Evolutionary conservation across 2,329 filamentous ascomycete genomes (phyloP), one percentile per base, ranked within the genome.

Genomic region (Fusarium sp.): DNA sequence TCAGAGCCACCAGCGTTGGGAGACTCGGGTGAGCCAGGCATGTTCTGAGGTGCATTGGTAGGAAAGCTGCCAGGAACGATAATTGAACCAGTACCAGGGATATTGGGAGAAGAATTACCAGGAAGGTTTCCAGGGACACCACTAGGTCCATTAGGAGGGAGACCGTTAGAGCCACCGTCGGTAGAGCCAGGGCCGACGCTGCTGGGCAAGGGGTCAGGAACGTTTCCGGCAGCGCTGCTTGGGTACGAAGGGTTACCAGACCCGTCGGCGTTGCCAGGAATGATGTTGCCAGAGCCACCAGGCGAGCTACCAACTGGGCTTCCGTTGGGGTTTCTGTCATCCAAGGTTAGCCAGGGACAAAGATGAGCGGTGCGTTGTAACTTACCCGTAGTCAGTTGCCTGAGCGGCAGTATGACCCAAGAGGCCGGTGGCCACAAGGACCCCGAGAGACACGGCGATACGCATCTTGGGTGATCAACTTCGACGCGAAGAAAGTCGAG

Each of bases 401-500:
- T 82, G 81, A n/a, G 80, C 81, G 48, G 76, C 71, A 52, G 79
- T 77, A 38, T 75, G 71, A 14, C 79, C 74, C 57, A 84, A 59
- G 68, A 84, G 78, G 63, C 81, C 79, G 65, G 82, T 70, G 75
- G 81, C 81, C 74, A 79, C 67, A 51, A 86, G 61, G 77, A 79
- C 79, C 72, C 80, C 78, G 67, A 85, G 69, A 66, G 81, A 79
- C 52, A 80, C 75, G 68, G 72, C 67, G 62, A 79, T 75, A 78
- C 83, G 84, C 85, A 87, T 87, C 75, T 73, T 81, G 76, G 54
- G 58, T 58, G 58, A 63, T 41, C 57, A 24, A 51, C 58, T 67
- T 70, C 61, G 49, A 51, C 26, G 44, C 60, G 38, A 47, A 48
- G 38, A 42, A 17, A 57, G 17, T 22, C 41, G 41, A 57, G 31